These are phyloP conservation scores for Colletotrichum gloeosporioides DNA, from an alignment of 2,329 filamentous ascomycete genomes.

Conservation along the genomic window DNA sequence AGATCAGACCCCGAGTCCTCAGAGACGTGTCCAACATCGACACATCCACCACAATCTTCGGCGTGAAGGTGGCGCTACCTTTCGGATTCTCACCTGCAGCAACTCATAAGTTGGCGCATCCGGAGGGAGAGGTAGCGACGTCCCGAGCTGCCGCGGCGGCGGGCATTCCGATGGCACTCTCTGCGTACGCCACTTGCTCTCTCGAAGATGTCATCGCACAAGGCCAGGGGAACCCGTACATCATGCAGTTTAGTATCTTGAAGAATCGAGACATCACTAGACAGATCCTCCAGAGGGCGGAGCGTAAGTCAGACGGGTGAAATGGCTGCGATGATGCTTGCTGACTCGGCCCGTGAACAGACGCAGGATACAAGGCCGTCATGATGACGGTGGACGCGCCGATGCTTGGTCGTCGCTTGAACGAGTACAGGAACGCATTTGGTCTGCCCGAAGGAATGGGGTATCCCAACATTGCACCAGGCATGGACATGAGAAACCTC, in stretches of 20 bases:
- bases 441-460: not conserved
- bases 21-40: not conserved
- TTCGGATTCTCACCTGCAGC: not conserved
- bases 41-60: not conserved
- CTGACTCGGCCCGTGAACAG: not conserved
- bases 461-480: not conserved
- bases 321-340: fast-evolving
- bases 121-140: not conserved
- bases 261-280: not conserved
- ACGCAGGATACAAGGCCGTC: not conserved
- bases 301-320: not conserved
- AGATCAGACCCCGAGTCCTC: not conserved
- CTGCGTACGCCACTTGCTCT: not conserved
- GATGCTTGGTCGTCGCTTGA: not conserved
- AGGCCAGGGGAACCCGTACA: not conserved
- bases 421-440: not conserved
- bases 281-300: not conserved
- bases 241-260: not conserved
- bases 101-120: not conserved
- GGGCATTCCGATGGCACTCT: not conserved
- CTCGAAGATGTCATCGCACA: not conserved
- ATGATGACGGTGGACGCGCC: not conserved
- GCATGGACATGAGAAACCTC: not conserved
- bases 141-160: not conserved
- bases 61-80: not conserved